A percentile compares a stretch with the other conserved stretches of the same genome.
Evolutionary conservation across 148 eudicot species (phyloP).

Genomic region (Salicornia ramosissima): DNA sequence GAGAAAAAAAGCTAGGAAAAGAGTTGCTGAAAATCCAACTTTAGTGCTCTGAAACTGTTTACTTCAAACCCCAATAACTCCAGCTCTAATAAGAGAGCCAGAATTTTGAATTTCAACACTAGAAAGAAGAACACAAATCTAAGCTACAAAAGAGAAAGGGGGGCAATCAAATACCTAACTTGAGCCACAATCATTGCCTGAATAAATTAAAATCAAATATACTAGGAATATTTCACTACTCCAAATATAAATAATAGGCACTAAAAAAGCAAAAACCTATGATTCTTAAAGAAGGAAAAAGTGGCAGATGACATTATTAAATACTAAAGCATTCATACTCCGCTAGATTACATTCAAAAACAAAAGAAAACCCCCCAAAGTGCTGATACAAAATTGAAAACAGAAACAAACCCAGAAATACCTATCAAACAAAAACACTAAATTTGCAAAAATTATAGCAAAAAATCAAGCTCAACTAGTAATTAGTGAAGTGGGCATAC

Average conservation of each 20-base stretch:
- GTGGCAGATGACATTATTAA: conserved; percentile 11
- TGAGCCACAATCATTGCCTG: conserved; percentile 19
- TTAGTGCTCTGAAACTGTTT: neutral
- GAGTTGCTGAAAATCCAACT: neutral
- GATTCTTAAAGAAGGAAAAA: conserved; percentile 25
- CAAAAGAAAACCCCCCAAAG: neutral
- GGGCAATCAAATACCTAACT: conserved; percentile 32
- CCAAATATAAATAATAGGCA: conserved; percentile 13
- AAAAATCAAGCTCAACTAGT: neutral
- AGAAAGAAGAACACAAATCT: neutral
- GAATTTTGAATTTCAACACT: neutral
- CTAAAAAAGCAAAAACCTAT: conserved; percentile 13
- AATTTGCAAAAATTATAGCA: neutral
- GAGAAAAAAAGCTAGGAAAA: neutral
- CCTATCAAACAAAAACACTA: neutral
- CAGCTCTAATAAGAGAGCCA: neutral
- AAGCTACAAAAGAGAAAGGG: conserved; percentile 2
- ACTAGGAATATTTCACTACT: conserved; percentile 21
- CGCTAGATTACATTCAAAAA: conserved; percentile 10
- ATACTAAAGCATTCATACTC: conserved; percentile 6
- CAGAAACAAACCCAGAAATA: conserved; percentile 8
- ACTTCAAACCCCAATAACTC: neutral
- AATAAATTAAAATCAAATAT: too few relatives aligned
- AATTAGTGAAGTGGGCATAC: conserved; percentile 24
- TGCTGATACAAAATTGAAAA: conserved; percentile 1